Base-by-base conservation (phyloP, 192 early-diverging fungal species). In the Entrophospora sp. region DNA sequence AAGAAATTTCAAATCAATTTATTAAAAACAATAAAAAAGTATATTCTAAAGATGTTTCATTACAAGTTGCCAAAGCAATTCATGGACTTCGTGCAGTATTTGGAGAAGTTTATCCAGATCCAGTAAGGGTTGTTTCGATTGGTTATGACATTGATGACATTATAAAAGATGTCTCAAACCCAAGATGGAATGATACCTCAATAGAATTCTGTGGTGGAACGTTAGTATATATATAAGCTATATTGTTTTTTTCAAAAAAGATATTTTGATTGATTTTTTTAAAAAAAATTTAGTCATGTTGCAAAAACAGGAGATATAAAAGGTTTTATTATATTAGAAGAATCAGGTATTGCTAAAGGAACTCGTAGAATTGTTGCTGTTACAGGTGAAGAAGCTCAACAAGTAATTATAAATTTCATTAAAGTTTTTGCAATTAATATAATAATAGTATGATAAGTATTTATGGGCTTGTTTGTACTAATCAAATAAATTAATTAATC, bases 171-270 rank as follows among this genome's bases (percentile, higher is more conserved):
- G 87, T 90, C 5, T 71, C 80, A 24, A 91, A 94, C 67, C 77
- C 79, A 31, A 81, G 85, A 60, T 99, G 96, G 96, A 71, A 72
- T 14, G 78, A 79, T 44, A 87, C 85, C 61, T 93, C 90, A 37
- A 85, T 98, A 59, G 96, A 98, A 78, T 93, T 98, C 75, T 98
- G 96, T 72, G 96, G 96, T 68, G 96, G 96, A 69, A 98, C 95
- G 76, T 82, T 61, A 79, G 80, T 75, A 8, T 25, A 43, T 13
- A 16, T 6, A 1, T 14, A 6, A 18, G n/a, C n/a, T n/a, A n/a
- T 27, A 32, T 51, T 31, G 14, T 57, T 56, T 14, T 20, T 25
- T 57, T 24, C 16, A 24, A 2, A 40, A 12, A 32, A 28, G 8
- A 3, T 32, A 30, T 14, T 48, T 62, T 40, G 27, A 69, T n/a